Base-by-base conservation (phyloP, 768 basidiomycete genomes). In the Dioszegia aurantiaca region DNA sequence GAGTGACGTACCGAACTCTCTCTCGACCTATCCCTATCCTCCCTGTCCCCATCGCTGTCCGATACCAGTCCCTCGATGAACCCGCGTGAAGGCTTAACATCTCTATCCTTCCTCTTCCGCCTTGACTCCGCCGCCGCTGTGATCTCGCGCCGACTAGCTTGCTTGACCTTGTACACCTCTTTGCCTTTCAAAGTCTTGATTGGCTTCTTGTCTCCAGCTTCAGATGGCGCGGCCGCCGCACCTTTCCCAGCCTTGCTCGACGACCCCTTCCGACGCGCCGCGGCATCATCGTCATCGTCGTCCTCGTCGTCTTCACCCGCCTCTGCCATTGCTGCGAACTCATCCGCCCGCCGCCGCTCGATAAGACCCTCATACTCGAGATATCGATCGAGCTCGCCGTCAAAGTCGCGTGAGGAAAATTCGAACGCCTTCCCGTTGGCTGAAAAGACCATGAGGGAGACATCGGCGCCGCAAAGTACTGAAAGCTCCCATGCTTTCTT, bases 401-500 rank as follows among this genome's bases (percentile, higher is more conserved):
- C 73, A 30, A 77, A 59, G 24, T 73, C 70, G n/a, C 62, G 55
- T 21, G 68, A 72, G 1, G 68, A 69, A 47, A 77, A 77, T 55
- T 77, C 73, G 59, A 66, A 77, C 2, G 70, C 59, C 54, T 75
- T 77, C 24, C 73, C 73, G 16, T 56, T 52, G 36, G 65, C 64
- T 26, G 63, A 60, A 56, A 77, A 77, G 63, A 77, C 73, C 43
- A 77, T 31, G 33, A 77, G 69, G 12, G 72, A 73, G 16, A 77
- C 72, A 48, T 77, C 75, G 27, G 75, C 75, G 12, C 58, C 69
- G 54, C 73, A 74, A 10, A 77, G 61, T 1, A 77, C 75, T 26
- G 68, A 69, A 41, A 77, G 53, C 55, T 77, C 75, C 75, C 75
- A 77, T 21, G 75, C 75, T 56, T 77, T 77, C 61, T 77, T 77